A percentile compares a stretch with the other conserved stretches of the same genome.
These are phyloP conservation scores for Xenoacremonium recifei DNA, from an alignment of 2,329 filamentous ascomycete species.

Conservation along the genomic window DNA sequence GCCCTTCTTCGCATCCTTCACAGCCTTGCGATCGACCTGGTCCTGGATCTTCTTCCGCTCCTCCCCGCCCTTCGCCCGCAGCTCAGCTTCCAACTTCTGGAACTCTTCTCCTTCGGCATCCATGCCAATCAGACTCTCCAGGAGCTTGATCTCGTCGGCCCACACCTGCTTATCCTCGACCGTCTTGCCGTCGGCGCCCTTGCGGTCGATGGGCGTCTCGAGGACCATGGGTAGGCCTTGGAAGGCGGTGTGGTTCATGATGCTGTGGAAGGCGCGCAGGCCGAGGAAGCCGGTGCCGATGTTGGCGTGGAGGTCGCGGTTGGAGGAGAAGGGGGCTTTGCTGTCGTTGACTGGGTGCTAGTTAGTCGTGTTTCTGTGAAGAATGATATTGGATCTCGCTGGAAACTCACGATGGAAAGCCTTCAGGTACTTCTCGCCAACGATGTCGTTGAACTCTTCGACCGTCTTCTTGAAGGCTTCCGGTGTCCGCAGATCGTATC, in stretches of 20 bases:
- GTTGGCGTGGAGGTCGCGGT: constrained; percentile 90
- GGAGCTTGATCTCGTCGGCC: constrained; percentile 91
- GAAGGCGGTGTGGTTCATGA: constrained; percentile 81
- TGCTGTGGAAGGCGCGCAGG: constrained; percentile 82
- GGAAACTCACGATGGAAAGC: constrained; percentile 65
- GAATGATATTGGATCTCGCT: not conserved
- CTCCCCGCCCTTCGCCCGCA: constrained; percentile 65
- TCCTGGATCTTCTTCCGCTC: constrained; percentile 76
- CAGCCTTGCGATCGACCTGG: constrained; percentile 73
- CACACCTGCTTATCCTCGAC: constrained; percentile 80
- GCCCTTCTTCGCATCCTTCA: constrained; percentile 50
- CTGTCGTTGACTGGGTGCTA: constrained; percentile 74
- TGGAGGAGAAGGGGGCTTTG: constrained; percentile 80
- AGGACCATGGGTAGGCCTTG: constrained; percentile 84
- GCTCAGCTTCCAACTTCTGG: constrained; percentile 56
- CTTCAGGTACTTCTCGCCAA: constrained; percentile 76
- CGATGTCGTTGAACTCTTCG: constrained; percentile 69
- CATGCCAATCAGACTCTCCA: constrained; percentile 85
- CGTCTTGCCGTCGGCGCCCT: constrained; percentile 62
- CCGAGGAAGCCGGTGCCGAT: constrained; percentile 95
- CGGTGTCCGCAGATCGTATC: constrained; percentile 82
- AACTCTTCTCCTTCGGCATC: constrained; percentile 76
- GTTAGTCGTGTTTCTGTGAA: no score
- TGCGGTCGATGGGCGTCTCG: constrained; percentile 87
- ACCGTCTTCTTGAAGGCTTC: constrained; percentile 73